Conservation (phyloP, 768 basidiomycete species). For the Astraeus odoratus region DNA sequence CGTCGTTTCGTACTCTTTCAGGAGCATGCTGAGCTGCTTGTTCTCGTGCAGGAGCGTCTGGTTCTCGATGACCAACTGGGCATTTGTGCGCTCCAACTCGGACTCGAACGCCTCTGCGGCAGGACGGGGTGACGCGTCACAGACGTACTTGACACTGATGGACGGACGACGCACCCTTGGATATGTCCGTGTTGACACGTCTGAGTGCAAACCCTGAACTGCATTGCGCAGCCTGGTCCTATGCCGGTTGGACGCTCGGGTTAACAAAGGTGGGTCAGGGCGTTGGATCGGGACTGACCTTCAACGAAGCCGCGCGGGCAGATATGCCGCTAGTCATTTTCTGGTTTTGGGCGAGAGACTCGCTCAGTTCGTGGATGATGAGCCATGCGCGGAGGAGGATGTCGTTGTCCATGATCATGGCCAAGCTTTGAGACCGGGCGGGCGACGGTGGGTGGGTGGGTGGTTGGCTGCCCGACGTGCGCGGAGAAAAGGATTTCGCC, state of each 20-base stretch:
- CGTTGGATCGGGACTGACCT: slow-evolving; percentile 40
- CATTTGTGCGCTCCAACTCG: slow-evolving; percentile 85
- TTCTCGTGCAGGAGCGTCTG: slow-evolving; percentile 91
- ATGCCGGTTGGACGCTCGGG: no score
- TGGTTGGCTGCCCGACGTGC: no score
- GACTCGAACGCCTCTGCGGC: slow-evolving; percentile 81
- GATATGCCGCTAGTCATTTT: slow-evolving; percentile 65
- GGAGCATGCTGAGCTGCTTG: slow-evolving; percentile 78
- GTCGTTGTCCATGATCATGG: slow-evolving; percentile 56
- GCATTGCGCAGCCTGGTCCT: slow-evolving; percentile 71
- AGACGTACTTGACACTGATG: slow-evolving; percentile 3
- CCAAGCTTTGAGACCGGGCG: neutral
- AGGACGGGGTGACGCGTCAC: slow-evolving; percentile 7
- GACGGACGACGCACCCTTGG: slow-evolving; percentile 50
- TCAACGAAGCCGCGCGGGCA: slow-evolving; percentile 61
- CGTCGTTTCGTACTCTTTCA: slow-evolving; percentile 93
- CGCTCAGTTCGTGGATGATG: slow-evolving; percentile 73
- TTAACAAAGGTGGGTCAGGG: no score
- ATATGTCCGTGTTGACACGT: slow-evolving; percentile 82
- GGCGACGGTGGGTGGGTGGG: no score
- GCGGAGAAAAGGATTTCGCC: no score
- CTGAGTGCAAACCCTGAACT: slow-evolving; percentile 73
- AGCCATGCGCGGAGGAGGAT: slow-evolving; percentile 65
- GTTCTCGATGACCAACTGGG: slow-evolving; percentile 89
- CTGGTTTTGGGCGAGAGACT: slow-evolving; percentile 78